Base-by-base conservation (phyloP, 2,329 filamentous ascomycete species). In the Epichloe glyceriae region DNA sequence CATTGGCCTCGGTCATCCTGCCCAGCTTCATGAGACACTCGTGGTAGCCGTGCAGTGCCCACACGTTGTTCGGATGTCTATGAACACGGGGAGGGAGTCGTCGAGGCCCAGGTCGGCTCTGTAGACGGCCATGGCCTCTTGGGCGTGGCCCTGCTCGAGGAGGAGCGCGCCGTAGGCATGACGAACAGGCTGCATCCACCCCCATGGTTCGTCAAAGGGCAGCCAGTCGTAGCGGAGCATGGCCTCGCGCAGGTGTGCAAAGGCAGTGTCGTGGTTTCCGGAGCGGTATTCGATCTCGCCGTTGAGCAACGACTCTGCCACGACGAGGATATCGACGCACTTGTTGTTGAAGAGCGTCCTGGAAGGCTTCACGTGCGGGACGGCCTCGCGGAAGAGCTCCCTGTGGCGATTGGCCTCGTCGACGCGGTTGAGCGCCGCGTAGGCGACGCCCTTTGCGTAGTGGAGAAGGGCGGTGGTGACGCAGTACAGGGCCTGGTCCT, bases 171-270 rank as follows among this genome's bases (percentile, higher is more conserved):
- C 84, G 47, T 83, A 83, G 0, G 84, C 84, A 62, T 88, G 85
- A 3, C 83, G 71, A 0, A 79, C 77, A 0, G 85, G 85, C 60
- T 86, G 82, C 83, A 88, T 87, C 84, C 85, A 88, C 0, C 82
- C 82, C 84, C 84, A 88, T 0, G 85, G 85, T 61, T 89, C 85
- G 46, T 83, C 81, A 54, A 86, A 88, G 0, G 79, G 79, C 30
- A 88, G 70, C 0, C 62, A 65, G 57, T 86, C 83, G 54, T 86
- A 82, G 2, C 77, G 70, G 1, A 66, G 60, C 20, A 86, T 78
- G 0, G 83, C 74, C 11, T 68, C 69, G 1, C 74, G 72, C 3
- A 89, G 68, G 48, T 78, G 71, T 3, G 66, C 59, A 59, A 86
- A 88, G 0, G 84, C 85, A 0, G 61, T 46, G 0, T 79, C 73